Evolutionary conservation across 371 early-diverging fungal species (phyloP).

Genomic region (Mucor plumbeus): DNA sequence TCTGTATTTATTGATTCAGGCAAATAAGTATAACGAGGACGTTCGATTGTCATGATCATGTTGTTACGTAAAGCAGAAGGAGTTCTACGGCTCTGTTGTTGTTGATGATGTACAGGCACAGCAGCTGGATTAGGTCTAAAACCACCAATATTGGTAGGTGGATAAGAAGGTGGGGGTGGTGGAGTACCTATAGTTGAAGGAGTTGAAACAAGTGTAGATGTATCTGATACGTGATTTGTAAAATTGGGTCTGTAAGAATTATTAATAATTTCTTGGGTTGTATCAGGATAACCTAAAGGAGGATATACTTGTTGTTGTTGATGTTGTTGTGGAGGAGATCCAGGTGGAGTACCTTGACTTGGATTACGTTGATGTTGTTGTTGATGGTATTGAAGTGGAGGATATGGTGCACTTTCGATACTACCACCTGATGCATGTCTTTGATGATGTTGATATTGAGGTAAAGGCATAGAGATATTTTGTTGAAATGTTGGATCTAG

Average conservation of each 20-base stretch:
- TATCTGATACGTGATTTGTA: constrained; percentile 8
- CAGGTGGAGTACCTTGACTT: constrained; percentile 19
- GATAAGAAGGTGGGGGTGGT: constrained; percentile 7
- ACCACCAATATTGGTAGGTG: neutral
- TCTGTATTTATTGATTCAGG: constrained; percentile 17
- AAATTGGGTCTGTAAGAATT: constrained; percentile 29
- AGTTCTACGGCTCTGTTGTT: neutral
- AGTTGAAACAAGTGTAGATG: constrained; percentile 11
- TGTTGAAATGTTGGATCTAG: neutral
- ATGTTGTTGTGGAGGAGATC: constrained; percentile 14
- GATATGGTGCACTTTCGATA: constrained; percentile 16
- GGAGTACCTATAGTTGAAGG: neutral
- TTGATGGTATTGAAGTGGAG: constrained; percentile 19
- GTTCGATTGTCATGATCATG: constrained; percentile 33
- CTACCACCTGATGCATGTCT: constrained; percentile 18
- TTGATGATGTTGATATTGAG: constrained; percentile 12
- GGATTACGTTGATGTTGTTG: constrained; percentile 16
- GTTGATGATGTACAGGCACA: neutral
- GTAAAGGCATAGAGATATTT: constrained; percentile 29
- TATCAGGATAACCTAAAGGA: constrained; percentile 26
- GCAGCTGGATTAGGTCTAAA: neutral
- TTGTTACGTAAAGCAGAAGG: constrained; percentile 25
- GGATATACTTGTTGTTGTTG: constrained; percentile 20
- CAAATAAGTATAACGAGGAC: constrained; percentile 24
- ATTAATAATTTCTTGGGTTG: constrained; percentile 26